phyloP scores from a whole-genome alignment of 2,329 filamentous ascomycete genomes.

The Pseudonectria buxi region DNA sequence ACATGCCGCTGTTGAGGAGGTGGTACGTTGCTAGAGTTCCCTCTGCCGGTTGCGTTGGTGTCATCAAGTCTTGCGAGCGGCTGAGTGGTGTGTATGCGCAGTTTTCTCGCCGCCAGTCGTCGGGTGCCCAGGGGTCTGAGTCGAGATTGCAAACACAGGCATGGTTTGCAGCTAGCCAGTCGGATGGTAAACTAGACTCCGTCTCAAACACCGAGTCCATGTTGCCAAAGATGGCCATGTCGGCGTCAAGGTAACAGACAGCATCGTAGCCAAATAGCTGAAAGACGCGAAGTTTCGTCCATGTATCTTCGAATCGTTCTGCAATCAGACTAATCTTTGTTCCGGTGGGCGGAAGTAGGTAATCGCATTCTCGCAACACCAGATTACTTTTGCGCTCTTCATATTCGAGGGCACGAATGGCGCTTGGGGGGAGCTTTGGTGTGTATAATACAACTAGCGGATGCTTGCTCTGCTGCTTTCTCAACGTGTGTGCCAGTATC shows the following conservation, averaged over 20 bases:
- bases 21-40: conserved; percentile 3
- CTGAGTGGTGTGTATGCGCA: conserved; percentile 15
- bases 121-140: conserved; percentile 13
- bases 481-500: conserved; percentile 14
- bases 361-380: conserved; percentile 6
- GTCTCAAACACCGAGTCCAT: conserved; percentile 13
- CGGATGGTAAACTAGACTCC: conserved; percentile 8
- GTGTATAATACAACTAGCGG: conserved; percentile 15
- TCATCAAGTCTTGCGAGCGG: conserved; percentile 7
- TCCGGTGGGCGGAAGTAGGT: conserved; percentile 9
- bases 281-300: conserved; percentile 16
- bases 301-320: conserved; percentile 13
- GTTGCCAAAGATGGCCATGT: conserved; percentile 14
- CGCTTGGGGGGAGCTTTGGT: conserved; percentile 5
- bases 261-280: conserved; percentile 14
- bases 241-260: conserved; percentile 16
- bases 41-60: conserved; percentile 6
- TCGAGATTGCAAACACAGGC: conserved; percentile 18
- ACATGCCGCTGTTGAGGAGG: conserved; percentile 17
- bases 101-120: conserved; percentile 13
- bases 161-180: conserved; percentile 17
- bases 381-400: conserved; percentile 13
- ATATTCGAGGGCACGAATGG: conserved; percentile 5
- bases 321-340: conserved; percentile 14
- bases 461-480: conserved; percentile 6